Evolutionary conservation across 768 basidiomycete species (phyloP).

Genomic region (Saitozyma sp.): DNA sequence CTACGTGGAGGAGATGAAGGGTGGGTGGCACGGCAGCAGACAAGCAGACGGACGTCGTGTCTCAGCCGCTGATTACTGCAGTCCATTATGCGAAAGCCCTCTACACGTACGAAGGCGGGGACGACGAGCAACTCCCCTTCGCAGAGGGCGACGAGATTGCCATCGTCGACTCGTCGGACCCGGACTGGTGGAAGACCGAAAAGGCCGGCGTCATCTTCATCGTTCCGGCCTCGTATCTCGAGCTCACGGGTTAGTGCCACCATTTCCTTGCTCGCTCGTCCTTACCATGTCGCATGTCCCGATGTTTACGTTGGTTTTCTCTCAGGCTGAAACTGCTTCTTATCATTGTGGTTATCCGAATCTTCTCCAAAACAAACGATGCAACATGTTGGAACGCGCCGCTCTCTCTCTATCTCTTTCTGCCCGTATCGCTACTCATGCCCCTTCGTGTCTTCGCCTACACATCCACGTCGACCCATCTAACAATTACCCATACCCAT

Average conservation of each 20-base stretch:
- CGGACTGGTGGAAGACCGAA: constrained; percentile 96
- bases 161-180: constrained; percentile 79
- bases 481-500: no score
- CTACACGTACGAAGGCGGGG: constrained; percentile 71
- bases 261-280: constrained; percentile 42
- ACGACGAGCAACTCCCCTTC: constrained; percentile 81
- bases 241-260: constrained; percentile 84
- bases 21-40: constrained; percentile 56
- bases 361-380: no score
- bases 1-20: constrained; percentile 73
- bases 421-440: no score
- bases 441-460: no score
- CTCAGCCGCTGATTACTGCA: constrained; percentile 14
- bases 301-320: constrained; percentile 58
- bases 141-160: constrained; percentile 72
- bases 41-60: neutral
- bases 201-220: constrained; percentile 79
- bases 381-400: no score
- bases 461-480: no score
- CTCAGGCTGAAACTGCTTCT: constrained; percentile 71
- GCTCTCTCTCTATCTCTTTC: no score
- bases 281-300: constrained; percentile 35
- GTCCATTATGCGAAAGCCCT: constrained; percentile 72
- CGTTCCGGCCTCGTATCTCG: constrained; percentile 88
- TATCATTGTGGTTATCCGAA: constrained; percentile 33